Base-by-base conservation (phyloP, 1,139 yeast genomes). In the Geotrichum phurueaensis region DNA sequence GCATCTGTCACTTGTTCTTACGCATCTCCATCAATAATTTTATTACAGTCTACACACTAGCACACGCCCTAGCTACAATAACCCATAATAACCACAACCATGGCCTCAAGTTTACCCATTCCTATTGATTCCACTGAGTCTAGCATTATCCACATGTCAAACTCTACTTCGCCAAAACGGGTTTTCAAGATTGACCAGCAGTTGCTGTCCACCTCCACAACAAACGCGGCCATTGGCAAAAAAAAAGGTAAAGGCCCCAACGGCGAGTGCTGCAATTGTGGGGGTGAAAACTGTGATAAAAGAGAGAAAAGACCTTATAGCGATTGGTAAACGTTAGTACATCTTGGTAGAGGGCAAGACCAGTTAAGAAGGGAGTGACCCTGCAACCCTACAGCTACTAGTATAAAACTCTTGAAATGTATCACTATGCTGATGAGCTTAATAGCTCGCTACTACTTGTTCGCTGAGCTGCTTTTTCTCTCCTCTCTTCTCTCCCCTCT, bases 241-340 rank as follows among this genome's bases (percentile, higher is more conserved):
- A 29, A 27, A 10, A 45, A 59, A 18, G 51, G 60, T 31, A 57
- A 48, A 45, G 60, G 60, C 20, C 57, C 56, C 20, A 57, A 57
- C 12, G 64, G 61, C 18, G 62, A 62, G 47, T 62, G 64, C 65
- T 84, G 87, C 15, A 83, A 71, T 27, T 81, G 76, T 59, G 84
- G 80, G 5, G 84, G 64, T n/a, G 62, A 62, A 23, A 62, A 62
- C 54, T 62, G 64, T 23, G 64, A 62, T 48, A 60, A 62, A 31
- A 62, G 60, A 55, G 62, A 60, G 54, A 49, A 54, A 33, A 61
- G 54, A 53, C 33, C 23, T 9, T 59, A 57, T 36, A 57, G 60
- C n/a, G 63, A 61, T 18, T 61, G 63, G 63, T 59, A 31, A 48
- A n/a, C n/a, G n/a, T n/a, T n/a, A n/a, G n/a, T n/a, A n/a, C n/a